Percentiles rank a stretch among this genome's conserved stretches.
phyloP scores from a whole-genome alignment of 768 basidiomycete genomes.

The Ramaria rubella region DNA sequence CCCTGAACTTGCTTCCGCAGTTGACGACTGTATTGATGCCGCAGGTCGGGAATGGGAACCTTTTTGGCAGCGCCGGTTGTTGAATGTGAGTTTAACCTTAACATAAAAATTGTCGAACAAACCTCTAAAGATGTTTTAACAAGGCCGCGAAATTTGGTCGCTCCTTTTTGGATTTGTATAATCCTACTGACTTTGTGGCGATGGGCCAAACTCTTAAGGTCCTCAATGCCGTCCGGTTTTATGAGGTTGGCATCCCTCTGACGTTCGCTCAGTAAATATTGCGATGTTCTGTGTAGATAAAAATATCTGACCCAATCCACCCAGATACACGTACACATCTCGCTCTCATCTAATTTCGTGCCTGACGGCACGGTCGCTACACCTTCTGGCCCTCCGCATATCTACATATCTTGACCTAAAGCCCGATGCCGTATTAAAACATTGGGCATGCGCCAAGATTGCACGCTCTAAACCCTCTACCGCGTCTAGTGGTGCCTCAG shows the following conservation, averaged over 20 bases:
- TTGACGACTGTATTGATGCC: constrained; percentile 89
- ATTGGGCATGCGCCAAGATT: constrained; percentile 96
- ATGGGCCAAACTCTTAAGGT: constrained; percentile 94
- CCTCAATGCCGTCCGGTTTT: constrained; percentile 85
- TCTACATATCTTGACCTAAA: constrained; percentile 78
- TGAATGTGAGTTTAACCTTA: constrained; percentile 56
- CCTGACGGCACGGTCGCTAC: constrained; percentile 79
- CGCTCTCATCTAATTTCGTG: constrained; percentile 76
- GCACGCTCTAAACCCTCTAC: constrained; percentile 56
- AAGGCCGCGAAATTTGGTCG: constrained; percentile 97
- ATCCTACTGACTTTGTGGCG: constrained; percentile 84
- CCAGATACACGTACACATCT: constrained; percentile 75
- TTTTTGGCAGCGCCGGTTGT: constrained; percentile 78
- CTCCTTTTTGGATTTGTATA: constrained; percentile 87
- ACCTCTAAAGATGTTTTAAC: neutral
- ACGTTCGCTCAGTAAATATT: constrained; percentile 78
- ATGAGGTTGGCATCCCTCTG: constrained; percentile 88
- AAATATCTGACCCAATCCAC: neutral
- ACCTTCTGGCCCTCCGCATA: constrained; percentile 87
- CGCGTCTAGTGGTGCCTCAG: constrained; percentile 43
- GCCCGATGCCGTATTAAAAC: constrained; percentile 81
- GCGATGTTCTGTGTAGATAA: neutral
- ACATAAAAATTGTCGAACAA: neutral
- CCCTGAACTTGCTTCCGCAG: constrained; percentile 77
- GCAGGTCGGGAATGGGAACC: constrained; percentile 91